Conservation (phyloP, 106 monocot genomes). For the Iris macrosiphon region DNA sequence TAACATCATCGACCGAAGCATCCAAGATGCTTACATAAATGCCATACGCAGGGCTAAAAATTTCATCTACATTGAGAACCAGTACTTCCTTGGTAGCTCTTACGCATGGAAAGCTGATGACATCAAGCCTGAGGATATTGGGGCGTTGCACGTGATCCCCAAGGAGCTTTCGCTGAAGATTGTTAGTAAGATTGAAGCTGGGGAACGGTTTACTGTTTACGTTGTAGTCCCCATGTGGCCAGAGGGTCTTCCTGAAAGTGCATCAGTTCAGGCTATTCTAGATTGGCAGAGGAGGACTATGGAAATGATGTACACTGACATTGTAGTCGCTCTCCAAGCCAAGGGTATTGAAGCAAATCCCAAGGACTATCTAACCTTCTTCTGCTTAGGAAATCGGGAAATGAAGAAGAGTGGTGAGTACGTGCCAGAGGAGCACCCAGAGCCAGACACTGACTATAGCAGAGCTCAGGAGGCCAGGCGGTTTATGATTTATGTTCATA, state of each 20-base stretch:
- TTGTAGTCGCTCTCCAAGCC: constrained; percentile 37
- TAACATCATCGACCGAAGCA: constrained; percentile 57
- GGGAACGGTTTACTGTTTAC: constrained; percentile 60
- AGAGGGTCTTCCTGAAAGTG: constrained; percentile 59
- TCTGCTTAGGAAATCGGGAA: constrained; percentile 69
- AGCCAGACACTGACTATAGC: constrained; percentile 45
- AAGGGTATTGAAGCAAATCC: constrained; percentile 56
- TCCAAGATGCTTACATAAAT: constrained; percentile 60
- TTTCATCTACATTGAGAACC: constrained; percentile 80
- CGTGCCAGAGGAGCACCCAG: constrained; percentile 36
- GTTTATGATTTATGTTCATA: constrained; percentile 83
- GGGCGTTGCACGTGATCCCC: constrained; percentile 53
- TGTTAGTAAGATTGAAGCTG: constrained; percentile 65
- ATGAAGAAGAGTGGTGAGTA: constrained; percentile 54
- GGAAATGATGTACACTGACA: constrained; percentile 81
- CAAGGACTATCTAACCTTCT: constrained; percentile 63
- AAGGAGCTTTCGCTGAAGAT: constrained; percentile 62
- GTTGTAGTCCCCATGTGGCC: constrained; percentile 78
- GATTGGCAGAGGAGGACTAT: constrained; percentile 77
- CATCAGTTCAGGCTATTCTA: constrained; percentile 59
- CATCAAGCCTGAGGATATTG: constrained; percentile 47
- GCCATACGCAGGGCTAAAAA: constrained; percentile 53
- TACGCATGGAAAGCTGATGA: constrained; percentile 53
- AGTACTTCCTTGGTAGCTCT: constrained; percentile 73
- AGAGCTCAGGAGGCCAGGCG: constrained; percentile 54